These are phyloP conservation scores for Calonectria pauciramosa DNA, from an alignment of 2,329 filamentous ascomycete species.

Conservation along the genomic window DNA sequence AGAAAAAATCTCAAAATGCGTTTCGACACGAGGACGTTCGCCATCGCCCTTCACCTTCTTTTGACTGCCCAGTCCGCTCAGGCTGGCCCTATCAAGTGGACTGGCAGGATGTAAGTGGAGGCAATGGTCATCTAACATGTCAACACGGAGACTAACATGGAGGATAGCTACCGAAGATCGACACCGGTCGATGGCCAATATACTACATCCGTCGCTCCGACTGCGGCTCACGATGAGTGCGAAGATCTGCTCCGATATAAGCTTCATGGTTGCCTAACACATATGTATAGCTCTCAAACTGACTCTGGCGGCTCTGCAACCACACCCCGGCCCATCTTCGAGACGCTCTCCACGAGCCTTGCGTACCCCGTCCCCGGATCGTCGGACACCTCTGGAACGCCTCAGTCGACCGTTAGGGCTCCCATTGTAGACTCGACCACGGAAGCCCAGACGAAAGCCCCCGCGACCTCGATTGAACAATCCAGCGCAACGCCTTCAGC, in stretches of 20 bases:
- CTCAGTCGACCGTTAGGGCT: conserved; percentile 31
- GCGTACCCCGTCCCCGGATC: conserved; percentile 32
- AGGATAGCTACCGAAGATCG: conserved; percentile 38
- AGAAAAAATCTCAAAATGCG: conserved; percentile 37
- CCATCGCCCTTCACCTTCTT: conserved; percentile 45
- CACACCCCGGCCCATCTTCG: conserved; percentile 43
- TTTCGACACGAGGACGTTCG: conserved; percentile 34
- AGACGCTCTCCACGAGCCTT: conserved; percentile 40
- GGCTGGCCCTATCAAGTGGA: conserved; percentile 54
- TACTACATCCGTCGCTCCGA: conserved; percentile 29
- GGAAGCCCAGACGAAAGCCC: background rate
- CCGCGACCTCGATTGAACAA: background rate
- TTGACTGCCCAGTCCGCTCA: conserved; percentile 46
- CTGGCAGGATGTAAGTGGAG: conserved; percentile 47
- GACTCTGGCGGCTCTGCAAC: conserved; percentile 28
- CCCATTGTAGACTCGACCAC: conserved; percentile 29
- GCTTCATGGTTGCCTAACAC: conserved; percentile 25
- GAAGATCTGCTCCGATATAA: background rate
- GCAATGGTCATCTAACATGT: background rate
- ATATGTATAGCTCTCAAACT: conserved; percentile 25
- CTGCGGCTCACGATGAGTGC: conserved; percentile 39
- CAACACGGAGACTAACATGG: conserved; percentile 31
- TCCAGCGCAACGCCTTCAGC: background rate
- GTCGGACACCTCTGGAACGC: conserved; percentile 21
- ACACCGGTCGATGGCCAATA: conserved; percentile 34